These are phyloP conservation scores for Lachancea meyersii DNA, from an alignment of 805 yeast genomes.

Conservation along the genomic window DNA sequence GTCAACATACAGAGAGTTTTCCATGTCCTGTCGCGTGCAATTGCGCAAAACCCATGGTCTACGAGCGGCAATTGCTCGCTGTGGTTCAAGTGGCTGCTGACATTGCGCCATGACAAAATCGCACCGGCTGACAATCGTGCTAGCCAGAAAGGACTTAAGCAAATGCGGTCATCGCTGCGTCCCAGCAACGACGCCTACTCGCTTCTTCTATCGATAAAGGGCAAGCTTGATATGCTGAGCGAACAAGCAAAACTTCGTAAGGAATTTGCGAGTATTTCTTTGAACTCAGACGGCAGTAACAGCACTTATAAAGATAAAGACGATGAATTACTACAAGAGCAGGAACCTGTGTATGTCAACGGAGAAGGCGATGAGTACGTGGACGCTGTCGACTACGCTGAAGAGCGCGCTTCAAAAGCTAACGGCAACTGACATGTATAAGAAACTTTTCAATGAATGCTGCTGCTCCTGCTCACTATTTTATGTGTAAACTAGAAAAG, in stretches of 20 bases:
- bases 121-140: conserved; percentile 17
- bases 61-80: background rate
- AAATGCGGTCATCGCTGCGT: conserved; percentile 51
- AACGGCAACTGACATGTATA: background rate
- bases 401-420: background rate
- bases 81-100: conserved; percentile 81
- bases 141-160: conserved; percentile 39
- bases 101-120: conserved; percentile 49
- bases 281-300: conserved; percentile 22
- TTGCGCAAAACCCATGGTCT: conserved; percentile 35
- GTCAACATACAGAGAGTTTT: conserved; percentile 40
- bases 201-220: conserved; percentile 71
- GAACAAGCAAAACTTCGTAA: conserved; percentile 69
- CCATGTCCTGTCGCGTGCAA: conserved; percentile 40
- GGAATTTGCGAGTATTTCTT: conserved; percentile 39
- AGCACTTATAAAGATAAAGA: conserved; percentile 28
- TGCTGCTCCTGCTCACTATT: background rate
- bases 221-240: conserved; percentile 69
- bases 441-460: background rate
- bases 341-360: conserved; percentile 36
- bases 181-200: conserved; percentile 58
- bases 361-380: conserved; percentile 43
- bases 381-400: conserved; percentile 32
- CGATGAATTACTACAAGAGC: conserved; percentile 30
- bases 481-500: background rate